phyloP scores from a whole-genome alignment of 23 red algal genomes.

The Gracilaria domingensis region DNA sequence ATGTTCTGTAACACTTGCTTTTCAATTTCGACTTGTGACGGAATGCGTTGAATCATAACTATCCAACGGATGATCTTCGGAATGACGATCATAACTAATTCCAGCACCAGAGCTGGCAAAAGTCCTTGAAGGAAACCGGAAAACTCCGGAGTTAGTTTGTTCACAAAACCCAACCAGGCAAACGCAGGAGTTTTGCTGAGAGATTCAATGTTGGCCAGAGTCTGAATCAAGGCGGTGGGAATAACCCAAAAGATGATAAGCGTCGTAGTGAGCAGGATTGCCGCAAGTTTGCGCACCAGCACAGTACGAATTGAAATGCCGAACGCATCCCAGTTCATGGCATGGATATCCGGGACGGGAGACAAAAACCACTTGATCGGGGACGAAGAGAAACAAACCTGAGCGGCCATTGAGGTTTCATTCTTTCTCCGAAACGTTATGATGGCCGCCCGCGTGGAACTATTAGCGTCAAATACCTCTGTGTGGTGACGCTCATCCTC shows the following conservation, averaged over 20 bases:
- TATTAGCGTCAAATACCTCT: constrained; percentile 19
- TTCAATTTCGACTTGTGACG: constrained; percentile 47
- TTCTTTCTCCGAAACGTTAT: constrained; percentile 47
- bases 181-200: constrained; percentile 40
- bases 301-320: constrained; percentile 36
- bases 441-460: constrained; percentile 48
- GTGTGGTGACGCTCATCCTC: neutral
- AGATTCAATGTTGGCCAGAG: constrained; percentile 49
- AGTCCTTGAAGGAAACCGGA: constrained; percentile 42
- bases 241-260: constrained; percentile 76
- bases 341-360: constrained; percentile 57
- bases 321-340: constrained; percentile 65
- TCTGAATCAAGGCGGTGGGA: constrained; percentile 39
- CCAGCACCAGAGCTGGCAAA: constrained; percentile 51
- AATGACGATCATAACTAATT: constrained; percentile 37
- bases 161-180: constrained; percentile 44
- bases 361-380: constrained; percentile 35
- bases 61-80: constrained; percentile 50
- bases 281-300: constrained; percentile 40
- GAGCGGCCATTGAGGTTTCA: constrained; percentile 58
- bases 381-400: constrained; percentile 42
- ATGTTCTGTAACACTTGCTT: constrained; percentile 37
- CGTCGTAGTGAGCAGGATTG: constrained; percentile 5
- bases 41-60: constrained; percentile 27
- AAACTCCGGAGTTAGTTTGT: constrained; percentile 17